Evolutionary conservation across 129 eudicot genomes (phyloP), one percentile per base, ranked within the genome.

Genomic region (Flaveria trinervia): DNA sequence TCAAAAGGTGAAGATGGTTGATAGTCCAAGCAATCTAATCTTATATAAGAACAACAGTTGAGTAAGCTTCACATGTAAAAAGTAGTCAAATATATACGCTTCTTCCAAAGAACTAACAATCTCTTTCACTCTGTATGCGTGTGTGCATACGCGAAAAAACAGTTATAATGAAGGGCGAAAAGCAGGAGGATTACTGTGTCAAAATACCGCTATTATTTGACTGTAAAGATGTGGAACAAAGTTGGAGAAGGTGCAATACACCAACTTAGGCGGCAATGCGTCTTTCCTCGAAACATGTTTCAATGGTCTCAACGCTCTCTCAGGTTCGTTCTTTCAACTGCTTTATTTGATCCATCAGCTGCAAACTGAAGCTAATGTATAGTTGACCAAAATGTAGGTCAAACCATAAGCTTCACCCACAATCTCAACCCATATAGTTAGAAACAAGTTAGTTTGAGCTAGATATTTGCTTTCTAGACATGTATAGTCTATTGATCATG

Each of bases 291-390:
- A 87, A 18, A 88, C 96, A 12, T 78, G 82, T 78, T 92, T 92
- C 85, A 89, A 92, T 77, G 90, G 94, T 41, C 88, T 92, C 76
- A 92, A 92, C 54, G 92, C 94, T 73, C 77, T 92, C 36, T 90
- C 97, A 84, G 97, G 96, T 88, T 28, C 9, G 60, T 55, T 75
- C 45, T 12, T 17, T 49, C 14, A 10, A 44, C 10, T 10, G 10
- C 13, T 44, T 44, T 44, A 44, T 44, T 75, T 13, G 15, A 20
- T 55, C 41, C 52, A 72, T 18, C 39, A n/a, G 8, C 22, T 20
- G 22, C 36, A 72, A 9, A 28, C 18, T 52, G 5, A 45, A 44
- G 48, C 48, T 44, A 44, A 13, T 44, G 48, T 44, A 44, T 44
- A 10, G 10, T 44, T 44, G 48, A 44, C 48, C 52, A 48, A 48